Evolutionary conservation across 1,284 basidiomycete genomes (phyloP).

Genomic region (Uromyces viciae-fabae): DNA sequence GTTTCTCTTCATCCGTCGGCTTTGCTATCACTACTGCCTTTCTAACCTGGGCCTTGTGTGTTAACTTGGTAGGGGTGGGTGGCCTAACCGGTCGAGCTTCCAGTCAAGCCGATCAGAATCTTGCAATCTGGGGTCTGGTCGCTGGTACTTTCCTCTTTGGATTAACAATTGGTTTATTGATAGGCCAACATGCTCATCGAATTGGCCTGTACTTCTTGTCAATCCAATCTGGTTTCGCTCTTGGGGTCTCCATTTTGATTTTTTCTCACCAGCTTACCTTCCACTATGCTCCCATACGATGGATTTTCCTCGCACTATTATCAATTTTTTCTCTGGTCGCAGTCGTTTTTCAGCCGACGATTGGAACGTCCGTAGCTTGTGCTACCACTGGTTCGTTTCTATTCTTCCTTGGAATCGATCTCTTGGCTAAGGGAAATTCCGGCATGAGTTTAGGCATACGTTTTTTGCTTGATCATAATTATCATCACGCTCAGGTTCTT

Average conservation of each 20-base stretch:
- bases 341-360: not conserved
- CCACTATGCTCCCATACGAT: not conserved
- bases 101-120: not conserved
- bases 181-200: not conserved
- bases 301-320: not conserved
- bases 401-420: conserved; percentile 13
- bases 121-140: conserved; percentile 18
- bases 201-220: not conserved
- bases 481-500: conserved; percentile 9
- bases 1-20: not conserved
- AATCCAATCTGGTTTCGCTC: conserved; percentile 7
- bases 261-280: conserved; percentile 4
- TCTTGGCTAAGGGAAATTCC: not conserved
- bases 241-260: conserved; percentile 18
- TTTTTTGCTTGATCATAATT: conserved; percentile 30
- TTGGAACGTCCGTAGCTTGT: not conserved
- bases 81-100: not conserved
- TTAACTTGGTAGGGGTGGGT: not conserved
- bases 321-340: not conserved
- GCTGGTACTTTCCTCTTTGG: not conserved
- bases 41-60: conserved; percentile 1
- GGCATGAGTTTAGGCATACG: conserved; percentile 19
- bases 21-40: not conserved
- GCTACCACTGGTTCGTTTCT: conserved; percentile 12
- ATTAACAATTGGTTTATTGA: not conserved